phyloP scores from a whole-genome alignment of 768 basidiomycete genomes.

The Pisolithus orientalis region DNA sequence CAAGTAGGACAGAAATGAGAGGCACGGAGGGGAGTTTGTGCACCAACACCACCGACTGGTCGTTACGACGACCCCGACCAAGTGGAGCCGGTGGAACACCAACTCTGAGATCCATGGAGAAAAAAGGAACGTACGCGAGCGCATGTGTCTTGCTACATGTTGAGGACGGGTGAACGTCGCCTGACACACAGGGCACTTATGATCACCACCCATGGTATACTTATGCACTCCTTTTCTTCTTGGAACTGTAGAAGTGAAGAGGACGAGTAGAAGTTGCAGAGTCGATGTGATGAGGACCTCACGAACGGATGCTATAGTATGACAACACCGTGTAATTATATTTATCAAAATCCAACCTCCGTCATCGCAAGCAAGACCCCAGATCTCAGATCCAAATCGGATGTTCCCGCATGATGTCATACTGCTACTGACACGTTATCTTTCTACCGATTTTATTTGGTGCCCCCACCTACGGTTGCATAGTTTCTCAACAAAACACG shows the following conservation, averaged over 20 bases:
- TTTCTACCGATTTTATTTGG: conserved; percentile 1
- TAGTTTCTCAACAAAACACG: too few relatives aligned
- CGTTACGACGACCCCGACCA: conserved; percentile 6
- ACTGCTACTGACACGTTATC: conserved; percentile 2
- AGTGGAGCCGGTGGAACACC: conserved; percentile 16
- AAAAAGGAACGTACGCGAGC: conserved; percentile 61
- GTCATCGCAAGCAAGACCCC: conserved; percentile 12
- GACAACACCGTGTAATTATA: conserved; percentile 33
- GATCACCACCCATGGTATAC: conserved; percentile 64
- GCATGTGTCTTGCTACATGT: conserved; percentile 87
- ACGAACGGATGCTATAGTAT: conserved; percentile 14
- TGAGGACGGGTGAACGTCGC: conserved; percentile 86
- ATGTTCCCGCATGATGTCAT: conserved; percentile 28
- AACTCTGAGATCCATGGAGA: too few relatives aligned
- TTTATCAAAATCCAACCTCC: conserved; percentile 21
- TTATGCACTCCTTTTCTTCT: background rate
- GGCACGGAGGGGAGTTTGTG: conserved; percentile 1
- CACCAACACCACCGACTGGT: background rate
- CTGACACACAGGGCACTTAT: conserved; percentile 83
- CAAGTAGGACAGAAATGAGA: conserved; percentile 8
- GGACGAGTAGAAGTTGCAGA: conserved; percentile 13
- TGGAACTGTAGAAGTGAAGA: conserved; percentile 1
- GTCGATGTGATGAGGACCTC: conserved; percentile 16
- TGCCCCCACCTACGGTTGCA: background rate
- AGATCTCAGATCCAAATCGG: conserved; percentile 29